Percentiles rank a stretch among this genome's conserved stretches.
Evolutionary conservation across 768 basidiomycete species (phyloP).

Genomic region (Mycena metata): DNA sequence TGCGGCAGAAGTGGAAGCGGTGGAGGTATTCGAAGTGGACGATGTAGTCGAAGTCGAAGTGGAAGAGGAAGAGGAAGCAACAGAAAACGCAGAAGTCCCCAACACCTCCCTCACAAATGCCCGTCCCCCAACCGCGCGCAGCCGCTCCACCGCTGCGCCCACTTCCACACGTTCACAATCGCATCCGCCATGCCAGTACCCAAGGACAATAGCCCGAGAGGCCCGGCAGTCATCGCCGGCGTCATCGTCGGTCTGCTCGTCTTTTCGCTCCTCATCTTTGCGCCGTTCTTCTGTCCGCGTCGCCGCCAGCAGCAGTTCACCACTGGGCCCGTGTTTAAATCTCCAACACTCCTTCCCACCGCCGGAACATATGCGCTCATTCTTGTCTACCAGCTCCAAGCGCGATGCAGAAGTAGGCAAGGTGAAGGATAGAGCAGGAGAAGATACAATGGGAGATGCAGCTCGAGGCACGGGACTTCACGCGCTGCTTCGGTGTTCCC

Average conservation of each 20-base stretch:
- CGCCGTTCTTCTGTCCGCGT: conserved; percentile 27
- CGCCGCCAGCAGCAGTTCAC: conserved; percentile 28
- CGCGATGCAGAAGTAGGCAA: not conserved
- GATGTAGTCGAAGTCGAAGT: no score
- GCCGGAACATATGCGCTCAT: conserved; percentile 9
- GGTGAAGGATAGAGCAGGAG: conserved; percentile 34
- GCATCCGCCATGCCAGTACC: not conserved
- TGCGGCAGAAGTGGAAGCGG: no score
- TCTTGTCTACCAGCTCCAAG: conserved; percentile 21
- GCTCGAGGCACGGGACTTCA: conserved; percentile 37
- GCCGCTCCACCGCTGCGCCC: no score
- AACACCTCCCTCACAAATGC: no score
- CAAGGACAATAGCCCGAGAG: conserved; percentile 1
- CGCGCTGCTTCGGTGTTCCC: no score
- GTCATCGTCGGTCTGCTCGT: conserved; percentile 19
- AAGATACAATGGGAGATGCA: conserved; percentile 35
- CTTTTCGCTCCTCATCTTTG: conserved; percentile 22
- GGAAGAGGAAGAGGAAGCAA: no score
- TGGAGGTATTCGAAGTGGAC: no score
- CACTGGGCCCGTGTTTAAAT: conserved; percentile 19
- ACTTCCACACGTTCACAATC: conserved; percentile 23
- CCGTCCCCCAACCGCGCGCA: no score
- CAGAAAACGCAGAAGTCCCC: no score
- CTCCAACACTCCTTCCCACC: conserved; percentile 25
- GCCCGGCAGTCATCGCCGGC: conserved; percentile 17